phyloP scores from a whole-genome alignment of 2,329 filamentous ascomycete genomes.

The Xylaria sp. region DNA sequence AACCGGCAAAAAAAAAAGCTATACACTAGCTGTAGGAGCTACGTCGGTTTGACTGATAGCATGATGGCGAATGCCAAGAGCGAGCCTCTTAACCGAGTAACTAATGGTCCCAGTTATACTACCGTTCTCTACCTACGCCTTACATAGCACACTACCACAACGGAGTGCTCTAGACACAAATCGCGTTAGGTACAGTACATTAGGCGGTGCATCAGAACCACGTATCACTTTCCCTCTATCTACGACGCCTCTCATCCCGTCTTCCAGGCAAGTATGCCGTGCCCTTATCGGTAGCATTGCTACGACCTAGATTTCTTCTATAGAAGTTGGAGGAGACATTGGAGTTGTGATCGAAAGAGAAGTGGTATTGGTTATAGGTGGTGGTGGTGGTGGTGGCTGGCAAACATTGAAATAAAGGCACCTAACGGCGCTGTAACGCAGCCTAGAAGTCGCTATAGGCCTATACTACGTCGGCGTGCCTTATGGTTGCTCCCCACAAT shows the following conservation, averaged over 20 bases:
- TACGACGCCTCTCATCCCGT: not conserved
- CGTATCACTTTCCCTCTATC: not conserved
- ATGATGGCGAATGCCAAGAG: too few species aligned
- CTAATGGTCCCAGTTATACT: not conserved
- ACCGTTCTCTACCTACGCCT: not conserved
- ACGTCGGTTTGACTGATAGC: not conserved
- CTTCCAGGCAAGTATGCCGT: not conserved
- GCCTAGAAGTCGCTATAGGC: not conserved
- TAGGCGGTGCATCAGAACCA: not conserved
- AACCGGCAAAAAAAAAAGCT: slow-evolving; percentile 13
- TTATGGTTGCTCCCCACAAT: slow-evolving; percentile 1
- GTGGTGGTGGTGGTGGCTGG: not conserved
- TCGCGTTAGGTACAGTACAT: too few species aligned
- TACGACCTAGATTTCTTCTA: not conserved
- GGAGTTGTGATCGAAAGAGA: not conserved
- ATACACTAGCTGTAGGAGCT: not conserved
- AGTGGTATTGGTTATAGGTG: not conserved
- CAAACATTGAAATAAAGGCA: not conserved
- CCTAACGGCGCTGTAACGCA: slow-evolving; percentile 5
- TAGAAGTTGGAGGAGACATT: slow-evolving; percentile 2
- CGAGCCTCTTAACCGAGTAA: not conserved
- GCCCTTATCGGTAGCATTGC: not conserved
- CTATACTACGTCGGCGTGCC: slow-evolving; percentile 7
- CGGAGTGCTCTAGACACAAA: too few species aligned
- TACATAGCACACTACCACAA: not conserved